Evolutionary conservation across 1,139 yeast species (phyloP), one percentile per base, ranked within the genome.

Genomic region (Saccharomycopsis hybrid): DNA sequence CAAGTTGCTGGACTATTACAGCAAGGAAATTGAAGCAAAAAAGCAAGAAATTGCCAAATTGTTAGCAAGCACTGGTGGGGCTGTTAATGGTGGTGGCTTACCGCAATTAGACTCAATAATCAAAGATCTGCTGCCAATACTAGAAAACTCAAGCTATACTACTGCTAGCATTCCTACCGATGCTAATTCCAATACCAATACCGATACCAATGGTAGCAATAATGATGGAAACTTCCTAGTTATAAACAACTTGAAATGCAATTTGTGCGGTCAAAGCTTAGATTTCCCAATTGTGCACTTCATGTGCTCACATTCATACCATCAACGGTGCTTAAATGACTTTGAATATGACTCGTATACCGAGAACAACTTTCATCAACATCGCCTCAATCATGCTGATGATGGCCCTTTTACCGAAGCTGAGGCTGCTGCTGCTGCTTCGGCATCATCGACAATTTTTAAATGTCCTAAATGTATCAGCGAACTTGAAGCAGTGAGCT

Each of bases 251-350:
- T 75, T 82, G 28, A 74, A 73, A 46, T 94, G 98, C 63, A 71
- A 82, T 24, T 74, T 82, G 5, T 94, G 98, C 62, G 72, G 78
- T 13, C 71, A 77, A 48, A 73, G 78, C 29, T 68, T 92, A 33
- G 95, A 88, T 54, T 73, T 83, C 49, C 97, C 97, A 0, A 76
- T 84, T 5, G 77, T 86, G 1, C 95, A 87, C 60, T 94, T 90
- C 69, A 79, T 82, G 55, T 92, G 98, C 67, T 77, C 77, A 48
- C 98, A 92, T 60, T 81, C 95, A 2, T 89, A 79, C 61, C 98
- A 92, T 62, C 88, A 85, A 58, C 72, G 86, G 48, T 94, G 98
- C 60, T 65, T 92, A 27, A 73, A 74, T 47, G 82, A 80, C 31
- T 70, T 65, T 44, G 53, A 59, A 50, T 55, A 60, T 41, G 58